A percentile compares a stretch with the other conserved stretches of the same genome.
phyloP scores from a whole-genome alignment of 768 basidiomycete species.

The Serpula lacrymans region DNA sequence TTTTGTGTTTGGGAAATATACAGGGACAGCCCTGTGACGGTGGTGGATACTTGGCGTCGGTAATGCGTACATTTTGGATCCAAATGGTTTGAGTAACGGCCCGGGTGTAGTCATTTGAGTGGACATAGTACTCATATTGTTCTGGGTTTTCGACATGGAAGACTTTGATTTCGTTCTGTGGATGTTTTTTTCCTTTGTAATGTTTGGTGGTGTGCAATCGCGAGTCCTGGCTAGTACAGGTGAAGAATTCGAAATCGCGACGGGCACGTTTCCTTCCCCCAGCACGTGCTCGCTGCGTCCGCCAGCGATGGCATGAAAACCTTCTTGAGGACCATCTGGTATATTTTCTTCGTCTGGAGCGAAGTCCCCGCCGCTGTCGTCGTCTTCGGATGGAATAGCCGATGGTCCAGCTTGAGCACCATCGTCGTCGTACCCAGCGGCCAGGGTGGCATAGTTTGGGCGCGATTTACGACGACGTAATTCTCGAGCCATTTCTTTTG shows the following conservation, averaged over 20 bases:
- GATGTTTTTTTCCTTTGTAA: no score
- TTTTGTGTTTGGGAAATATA: slow-evolving; percentile 47
- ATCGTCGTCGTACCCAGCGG: slow-evolving; percentile 30
- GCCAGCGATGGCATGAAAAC: no score
- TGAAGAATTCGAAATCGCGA: no score
- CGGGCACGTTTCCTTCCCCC: no score
- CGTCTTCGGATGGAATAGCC: slow-evolving; percentile 16
- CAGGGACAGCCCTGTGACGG: slow-evolving; percentile 65
- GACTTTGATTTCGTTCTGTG: no score
- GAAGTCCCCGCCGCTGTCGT: slow-evolving; percentile 55
- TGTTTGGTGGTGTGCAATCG: no score
- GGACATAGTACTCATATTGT: no score
- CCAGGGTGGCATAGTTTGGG: slow-evolving; percentile 45
- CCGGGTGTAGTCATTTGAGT: no score
- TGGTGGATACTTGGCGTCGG: slow-evolving; percentile 70
- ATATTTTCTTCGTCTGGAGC: slow-evolving; percentile 35
- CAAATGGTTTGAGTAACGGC: no score
- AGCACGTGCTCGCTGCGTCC: no score
- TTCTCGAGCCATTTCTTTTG: slow-evolving; percentile 46
- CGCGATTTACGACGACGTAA: slow-evolving; percentile 54
- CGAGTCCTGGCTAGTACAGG: no score
- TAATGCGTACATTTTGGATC: slow-evolving; percentile 51
- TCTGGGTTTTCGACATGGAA: no score
- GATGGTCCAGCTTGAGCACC: slow-evolving; percentile 38
- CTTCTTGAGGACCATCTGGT: slow-evolving; percentile 24